Conservation (phyloP, 305 asterid genomes). For the Fraxinus greggii region DNA sequence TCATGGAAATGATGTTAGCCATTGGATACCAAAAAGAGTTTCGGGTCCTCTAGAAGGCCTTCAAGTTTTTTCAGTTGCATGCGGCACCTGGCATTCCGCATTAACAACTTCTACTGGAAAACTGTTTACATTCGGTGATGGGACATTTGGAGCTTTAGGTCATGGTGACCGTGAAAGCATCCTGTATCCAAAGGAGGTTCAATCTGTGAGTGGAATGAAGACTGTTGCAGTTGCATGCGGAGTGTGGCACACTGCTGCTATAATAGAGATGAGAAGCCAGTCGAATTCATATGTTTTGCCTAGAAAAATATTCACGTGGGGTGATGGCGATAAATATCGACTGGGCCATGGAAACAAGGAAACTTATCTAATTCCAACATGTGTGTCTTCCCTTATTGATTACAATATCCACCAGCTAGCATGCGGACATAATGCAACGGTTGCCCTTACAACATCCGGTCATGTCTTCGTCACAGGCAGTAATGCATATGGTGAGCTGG, state of each 20-base stretch:
- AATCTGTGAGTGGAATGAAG: conserved; percentile 59
- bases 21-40: conserved; percentile 86
- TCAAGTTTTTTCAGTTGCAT: conserved; percentile 75
- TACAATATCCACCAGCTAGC: conserved; percentile 76
- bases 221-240: conserved; percentile 70
- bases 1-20: conserved; percentile 83
- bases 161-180: conserved; percentile 69
- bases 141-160: conserved; percentile 81
- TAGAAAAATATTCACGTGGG: conserved; percentile 89
- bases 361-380: conserved; percentile 63
- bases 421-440: conserved; percentile 68
- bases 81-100: conserved; percentile 96
- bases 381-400: conserved; percentile 68
- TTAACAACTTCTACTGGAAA: conserved; percentile 60
- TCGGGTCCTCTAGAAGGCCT: conserved; percentile 77
- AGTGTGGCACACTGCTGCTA: conserved; percentile 91
- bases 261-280: conserved; percentile 65
- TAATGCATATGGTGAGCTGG: conserved; percentile 67
- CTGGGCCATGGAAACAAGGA: conserved; percentile 84
- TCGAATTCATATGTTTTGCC: conserved; percentile 41
- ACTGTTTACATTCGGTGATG: conserved; percentile 84
- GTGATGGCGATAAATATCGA: conserved; percentile 77
- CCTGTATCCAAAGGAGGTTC: conserved; percentile 63
- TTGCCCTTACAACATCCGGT: conserved; percentile 82
- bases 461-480: conserved; percentile 82